Evolutionary conservation across 768 basidiomycete genomes (phyloP).

Genomic region (Phylloporus arenicola): DNA sequence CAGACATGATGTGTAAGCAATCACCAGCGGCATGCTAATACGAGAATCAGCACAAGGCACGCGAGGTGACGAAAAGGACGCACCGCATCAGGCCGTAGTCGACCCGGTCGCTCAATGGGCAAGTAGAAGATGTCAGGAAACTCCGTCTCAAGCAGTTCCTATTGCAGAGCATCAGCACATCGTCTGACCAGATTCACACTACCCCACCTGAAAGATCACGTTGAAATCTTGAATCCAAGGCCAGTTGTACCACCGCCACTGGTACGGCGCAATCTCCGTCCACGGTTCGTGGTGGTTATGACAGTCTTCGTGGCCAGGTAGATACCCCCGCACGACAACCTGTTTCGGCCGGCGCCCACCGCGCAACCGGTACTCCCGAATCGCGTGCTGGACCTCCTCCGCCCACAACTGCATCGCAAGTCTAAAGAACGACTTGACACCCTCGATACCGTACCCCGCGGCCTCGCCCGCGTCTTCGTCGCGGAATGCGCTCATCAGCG

Average conservation of each 20-base stretch:
- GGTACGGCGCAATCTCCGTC: slow-evolving; percentile 39
- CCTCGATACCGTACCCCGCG: slow-evolving; percentile 45
- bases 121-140: slow-evolving; percentile 57
- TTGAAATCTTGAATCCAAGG: slow-evolving; percentile 55
- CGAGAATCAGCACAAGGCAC: not conserved
- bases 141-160: slow-evolving; percentile 41
- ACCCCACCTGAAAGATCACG: slow-evolving; percentile 47
- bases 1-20: slow-evolving; percentile 44
- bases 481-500: slow-evolving; percentile 41
- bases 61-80: slow-evolving; percentile 18
- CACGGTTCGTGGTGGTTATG: slow-evolving; percentile 45
- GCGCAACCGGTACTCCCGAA: slow-evolving; percentile 31
- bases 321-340: slow-evolving; percentile 55
- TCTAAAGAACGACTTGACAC: slow-evolving; percentile 53
- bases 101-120: slow-evolving; percentile 55
- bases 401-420: slow-evolving; percentile 57
- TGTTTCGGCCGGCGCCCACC: slow-evolving; percentile 32
- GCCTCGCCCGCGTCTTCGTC: slow-evolving; percentile 27
- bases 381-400: slow-evolving; percentile 40
- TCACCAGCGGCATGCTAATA: slow-evolving; percentile 38
- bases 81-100: slow-evolving; percentile 62
- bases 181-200: not conserved
- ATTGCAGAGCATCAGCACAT: slow-evolving; percentile 2
- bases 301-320: slow-evolving; percentile 64
- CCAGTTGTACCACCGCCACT: slow-evolving; percentile 61